Conservation (phyloP, 345 rosid genomes). For the Citrus cavaleriei region DNA sequence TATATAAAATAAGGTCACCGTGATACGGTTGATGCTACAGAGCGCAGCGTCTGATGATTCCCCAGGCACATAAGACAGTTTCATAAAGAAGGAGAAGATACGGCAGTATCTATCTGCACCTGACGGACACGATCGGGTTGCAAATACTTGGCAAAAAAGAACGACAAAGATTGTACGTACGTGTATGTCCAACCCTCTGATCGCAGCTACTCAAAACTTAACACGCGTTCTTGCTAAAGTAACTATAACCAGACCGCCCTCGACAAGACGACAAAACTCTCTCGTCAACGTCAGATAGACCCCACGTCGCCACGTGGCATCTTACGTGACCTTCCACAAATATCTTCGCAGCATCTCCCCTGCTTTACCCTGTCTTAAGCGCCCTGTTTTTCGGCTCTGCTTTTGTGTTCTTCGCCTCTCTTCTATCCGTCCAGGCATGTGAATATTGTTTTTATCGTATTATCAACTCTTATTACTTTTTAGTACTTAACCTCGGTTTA, state of each 20-base stretch:
- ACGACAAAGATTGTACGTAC: background rate
- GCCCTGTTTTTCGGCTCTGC: background rate
- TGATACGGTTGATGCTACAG: background rate
- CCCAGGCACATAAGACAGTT: background rate
- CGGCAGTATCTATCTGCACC: background rate
- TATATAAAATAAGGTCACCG: background rate
- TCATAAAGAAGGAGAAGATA: background rate
- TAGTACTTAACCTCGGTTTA: background rate
- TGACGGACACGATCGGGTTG: background rate
- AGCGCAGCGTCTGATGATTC: background rate
- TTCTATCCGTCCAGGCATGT: conserved; percentile 15
- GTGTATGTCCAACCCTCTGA: background rate
- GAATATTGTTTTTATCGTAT: conserved; percentile 7
- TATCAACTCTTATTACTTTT: background rate
- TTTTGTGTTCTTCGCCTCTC: background rate
- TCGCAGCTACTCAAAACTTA: conserved; percentile 1
- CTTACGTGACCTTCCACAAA: conserved; percentile 8
- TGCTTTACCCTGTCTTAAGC: background rate
- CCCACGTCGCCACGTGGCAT: conserved; percentile 16
- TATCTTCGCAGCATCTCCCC: conserved; percentile 23
- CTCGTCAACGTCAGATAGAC: conserved; percentile 4
- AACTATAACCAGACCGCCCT: background rate
- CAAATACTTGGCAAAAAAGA: background rate
- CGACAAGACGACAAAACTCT: background rate
- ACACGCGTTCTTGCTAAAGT: background rate